Evolutionary conservation across 768 basidiomycete species (phyloP), one percentile per base, ranked within the genome.

Genomic region (Tulasnella sp.): DNA sequence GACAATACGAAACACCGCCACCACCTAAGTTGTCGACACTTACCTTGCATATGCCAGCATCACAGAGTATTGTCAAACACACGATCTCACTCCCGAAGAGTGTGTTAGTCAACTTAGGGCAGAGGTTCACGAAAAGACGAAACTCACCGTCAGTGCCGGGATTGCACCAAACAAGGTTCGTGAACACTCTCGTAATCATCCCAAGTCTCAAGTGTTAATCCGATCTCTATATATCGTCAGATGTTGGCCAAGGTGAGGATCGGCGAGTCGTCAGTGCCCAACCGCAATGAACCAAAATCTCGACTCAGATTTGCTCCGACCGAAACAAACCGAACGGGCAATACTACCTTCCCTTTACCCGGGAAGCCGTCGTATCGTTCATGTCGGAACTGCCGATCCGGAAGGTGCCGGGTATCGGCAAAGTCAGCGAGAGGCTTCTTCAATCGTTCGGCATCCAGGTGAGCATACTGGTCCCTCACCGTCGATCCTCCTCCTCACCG

Each of bases 251-350:
- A 98, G 84, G 91, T 92, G 69, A 76, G 82, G 75, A 36, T 63
- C 9, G 11, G 36, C 34, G 19, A 75, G 68, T 37, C 75, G 36
- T 77, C 75, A 74, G n/a, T 35, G 26, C 37, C 65, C 75, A 71
- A 75, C 32, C 74, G 52, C 74, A 75, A 39, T 78, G 64, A 59
- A 67, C 32, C 41, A 69, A 67, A 32, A 42, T 2, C 26, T 41
- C 16, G 7, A 47, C 5, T 36, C 67, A 95, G 91, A 95, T 96
- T 39, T 95, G 92, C 78, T 96, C 95, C 35, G 95, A 98, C 42
- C 75, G 92, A 89, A 96, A 98, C 79, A 98, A 98, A 80, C 95
- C 95, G 2, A 92, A 96, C 77, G 95, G 94, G 14, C 95, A 97
- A 79, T 98, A 87, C 75, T 85, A 86, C 75, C 85, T 97, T 29